Evolutionary conservation across 176 grass and related monocot genomes (phyloP), one percentile per base, ranked within the genome.

Genomic region (Carex littledalei): DNA sequence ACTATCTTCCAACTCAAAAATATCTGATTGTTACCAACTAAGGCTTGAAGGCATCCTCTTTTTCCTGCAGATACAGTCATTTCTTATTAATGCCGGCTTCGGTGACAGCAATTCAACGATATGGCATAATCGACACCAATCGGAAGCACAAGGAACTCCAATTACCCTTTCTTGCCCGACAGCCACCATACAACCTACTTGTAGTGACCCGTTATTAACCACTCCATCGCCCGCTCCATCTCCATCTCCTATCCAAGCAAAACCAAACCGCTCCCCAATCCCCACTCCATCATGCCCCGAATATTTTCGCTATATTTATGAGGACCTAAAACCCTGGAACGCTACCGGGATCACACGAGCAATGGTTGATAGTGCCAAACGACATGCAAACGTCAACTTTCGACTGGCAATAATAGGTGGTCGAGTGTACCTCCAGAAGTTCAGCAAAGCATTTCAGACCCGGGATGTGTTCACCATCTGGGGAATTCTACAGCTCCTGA

Each of bases 401-500:
- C 94, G 87, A 17, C 78, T 94, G 58, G 81, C 88, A 74, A 88
- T 97, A 45, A 20, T 89, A 0, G 81, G 6, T 29, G 92, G 94
- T 0, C 92, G 88, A 20, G 92, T 78, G 8, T 97, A 88, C 59
- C 74, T 92, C 15, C 88, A 94, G 85, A 85, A 50, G 31, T 92
- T 94, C 88, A 82, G 54, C 24, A 73, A 37, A 1, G 73, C 57
- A 14, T 97, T 88, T 85, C 92, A 94, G 84, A 91, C 92, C 10
- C 79, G 94, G 8, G 92, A 94, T 69, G 55, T 86, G 3, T 97
- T 94, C 89, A 97, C 89, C 69, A 74, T 89, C 77, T 97, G 94
- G 94, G 94, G 94, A 6, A 91, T 97, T 86, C 56, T 87, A 8
- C 94, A 97, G 83, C 92, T 97, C 17, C 62, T 97, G 45, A 79